phyloP scores from a whole-genome alignment of 169 alveolate genomes.

The Plasmodium fragile region DNA sequence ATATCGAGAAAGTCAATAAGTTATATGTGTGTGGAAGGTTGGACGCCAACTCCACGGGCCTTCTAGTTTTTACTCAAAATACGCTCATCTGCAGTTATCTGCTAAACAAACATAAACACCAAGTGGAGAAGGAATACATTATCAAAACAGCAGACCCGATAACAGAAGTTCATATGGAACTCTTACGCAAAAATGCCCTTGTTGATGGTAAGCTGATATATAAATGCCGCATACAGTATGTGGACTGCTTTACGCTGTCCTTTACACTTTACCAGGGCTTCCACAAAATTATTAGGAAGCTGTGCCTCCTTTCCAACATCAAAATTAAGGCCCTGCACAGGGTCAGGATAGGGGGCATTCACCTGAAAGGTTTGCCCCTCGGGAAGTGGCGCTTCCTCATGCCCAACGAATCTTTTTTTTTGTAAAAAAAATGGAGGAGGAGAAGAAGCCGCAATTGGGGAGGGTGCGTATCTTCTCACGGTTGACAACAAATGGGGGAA shows the following conservation, averaged over 20 bases:
- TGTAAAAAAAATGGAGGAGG: not conserved
- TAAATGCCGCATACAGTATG: constrained; percentile 67
- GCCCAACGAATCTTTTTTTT: constrained; percentile 77
- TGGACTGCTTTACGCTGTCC: constrained; percentile 46
- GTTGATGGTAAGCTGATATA: constrained; percentile 76
- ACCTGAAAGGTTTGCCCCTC: constrained; percentile 61
- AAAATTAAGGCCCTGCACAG: constrained; percentile 75
- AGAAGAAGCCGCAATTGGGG: not conserved
- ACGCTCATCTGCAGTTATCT: constrained; percentile 36
- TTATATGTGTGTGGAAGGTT: constrained; percentile 78
- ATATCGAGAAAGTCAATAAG: constrained; percentile 63
- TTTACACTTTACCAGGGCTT: constrained; percentile 73
- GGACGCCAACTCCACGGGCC: constrained; percentile 76
- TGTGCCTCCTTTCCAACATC: constrained; percentile 68
- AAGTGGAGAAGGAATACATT: constrained; percentile 75
- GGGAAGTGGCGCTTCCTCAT: constrained; percentile 80
- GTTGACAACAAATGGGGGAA: not conserved
- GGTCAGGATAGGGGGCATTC: constrained; percentile 55
- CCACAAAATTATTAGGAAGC: constrained; percentile 69
- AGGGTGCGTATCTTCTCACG: not conserved
- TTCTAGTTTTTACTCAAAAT: constrained; percentile 74
- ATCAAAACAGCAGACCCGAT: constrained; percentile 44
- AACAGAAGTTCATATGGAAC: constrained; percentile 50
- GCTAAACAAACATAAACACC: constrained; percentile 39
- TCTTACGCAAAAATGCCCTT: constrained; percentile 31